Evolutionary conservation across 2,329 filamentous ascomycete genomes (phyloP).

Genomic region (Colletotrichum echinochloae): DNA sequence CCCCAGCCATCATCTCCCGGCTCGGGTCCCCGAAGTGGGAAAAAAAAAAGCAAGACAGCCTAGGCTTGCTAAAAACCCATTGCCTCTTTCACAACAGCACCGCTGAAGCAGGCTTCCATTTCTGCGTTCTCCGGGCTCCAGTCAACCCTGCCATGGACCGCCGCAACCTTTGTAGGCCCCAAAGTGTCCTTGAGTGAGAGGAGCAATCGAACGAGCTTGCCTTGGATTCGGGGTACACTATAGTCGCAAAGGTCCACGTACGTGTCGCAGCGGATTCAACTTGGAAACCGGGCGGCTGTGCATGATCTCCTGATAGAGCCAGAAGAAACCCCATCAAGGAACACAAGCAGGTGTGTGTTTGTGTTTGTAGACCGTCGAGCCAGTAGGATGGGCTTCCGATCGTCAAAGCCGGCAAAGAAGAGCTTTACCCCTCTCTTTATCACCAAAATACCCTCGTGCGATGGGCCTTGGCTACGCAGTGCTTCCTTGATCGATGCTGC

Average conservation of each 20-base stretch:
- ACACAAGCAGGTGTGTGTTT: background rate
- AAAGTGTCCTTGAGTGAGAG: background rate
- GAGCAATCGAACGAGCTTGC: background rate
- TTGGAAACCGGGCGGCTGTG: background rate
- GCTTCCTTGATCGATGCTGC: background rate
- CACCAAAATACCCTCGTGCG: background rate
- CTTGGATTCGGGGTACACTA: background rate
- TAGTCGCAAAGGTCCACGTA: background rate
- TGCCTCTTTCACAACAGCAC: background rate
- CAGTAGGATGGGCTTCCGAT: background rate
- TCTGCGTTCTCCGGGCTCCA: background rate
- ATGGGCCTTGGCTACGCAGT: background rate
- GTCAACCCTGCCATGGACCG: too few relatives aligned
- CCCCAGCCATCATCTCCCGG: background rate
- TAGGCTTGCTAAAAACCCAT: background rate
- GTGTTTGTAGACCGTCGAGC: background rate
- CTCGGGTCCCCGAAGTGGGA: conserved; percentile 3
- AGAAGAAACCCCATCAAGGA: background rate
- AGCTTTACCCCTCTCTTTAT: background rate
- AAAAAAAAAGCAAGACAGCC: background rate
- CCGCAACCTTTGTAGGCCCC: background rate
- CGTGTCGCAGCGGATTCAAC: background rate
- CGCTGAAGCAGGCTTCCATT: background rate
- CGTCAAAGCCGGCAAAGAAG: background rate
- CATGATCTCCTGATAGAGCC: background rate